These are phyloP conservation scores for Mimosa pudica DNA, from an alignment of 306 rosid species.

Conservation along the genomic window DNA sequence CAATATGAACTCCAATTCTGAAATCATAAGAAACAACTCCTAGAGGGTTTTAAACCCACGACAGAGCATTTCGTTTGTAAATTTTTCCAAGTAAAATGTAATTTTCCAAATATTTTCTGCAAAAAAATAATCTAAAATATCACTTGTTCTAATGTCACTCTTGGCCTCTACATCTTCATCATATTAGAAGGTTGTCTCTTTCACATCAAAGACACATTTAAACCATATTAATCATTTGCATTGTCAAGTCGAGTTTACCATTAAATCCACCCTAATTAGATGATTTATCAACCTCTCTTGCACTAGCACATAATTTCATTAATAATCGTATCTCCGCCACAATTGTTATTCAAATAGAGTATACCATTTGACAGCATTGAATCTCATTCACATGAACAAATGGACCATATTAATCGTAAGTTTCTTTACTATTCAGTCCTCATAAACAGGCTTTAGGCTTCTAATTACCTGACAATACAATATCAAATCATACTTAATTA, in stretches of 20 bases:
- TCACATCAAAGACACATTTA: not conserved
- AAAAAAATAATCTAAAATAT: not conserved
- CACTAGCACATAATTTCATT: not conserved
- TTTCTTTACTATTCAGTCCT: not conserved
- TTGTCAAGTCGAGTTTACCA: not conserved
- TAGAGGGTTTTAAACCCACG: not conserved
- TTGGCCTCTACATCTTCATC: conserved; percentile 7
- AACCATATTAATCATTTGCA: not conserved
- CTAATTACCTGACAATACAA: no score
- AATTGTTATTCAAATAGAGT: not conserved
- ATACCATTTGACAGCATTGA: not conserved
- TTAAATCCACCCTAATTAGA: not conserved
- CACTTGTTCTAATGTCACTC: not conserved
- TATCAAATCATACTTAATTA: not conserved
- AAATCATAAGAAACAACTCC: conserved; percentile 12
- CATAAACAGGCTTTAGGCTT: not conserved
- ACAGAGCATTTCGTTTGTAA: not conserved
- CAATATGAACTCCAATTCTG: conserved; percentile 9
- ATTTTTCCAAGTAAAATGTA: not conserved
- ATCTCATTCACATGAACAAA: conserved; percentile 3
- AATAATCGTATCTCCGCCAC: not conserved
- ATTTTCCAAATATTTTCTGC: conserved; percentile 1
- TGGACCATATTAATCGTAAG: conserved; percentile 1
- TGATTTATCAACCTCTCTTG: conserved; percentile 5
- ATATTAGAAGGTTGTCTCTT: not conserved